A percentile compares a stretch with the other conserved stretches of the same genome.
These are phyloP conservation scores for Diaporthe amygdali DNA, from an alignment of 2,329 filamentous ascomycete species.

Conservation along the genomic window DNA sequence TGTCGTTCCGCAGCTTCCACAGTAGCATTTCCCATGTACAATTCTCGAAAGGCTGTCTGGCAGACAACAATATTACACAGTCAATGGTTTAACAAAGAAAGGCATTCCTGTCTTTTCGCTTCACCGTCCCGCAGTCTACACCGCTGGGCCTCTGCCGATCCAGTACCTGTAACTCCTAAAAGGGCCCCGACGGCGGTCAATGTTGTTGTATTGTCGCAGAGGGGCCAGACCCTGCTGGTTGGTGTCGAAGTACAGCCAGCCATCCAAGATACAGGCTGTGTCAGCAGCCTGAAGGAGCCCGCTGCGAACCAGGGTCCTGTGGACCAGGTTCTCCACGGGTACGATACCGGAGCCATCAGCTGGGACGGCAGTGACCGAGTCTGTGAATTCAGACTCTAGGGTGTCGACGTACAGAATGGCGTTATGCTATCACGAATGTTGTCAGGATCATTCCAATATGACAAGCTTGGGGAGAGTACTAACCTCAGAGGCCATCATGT, in stretches of 20 bases:
- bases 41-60: no score
- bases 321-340: not conserved
- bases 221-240: not conserved
- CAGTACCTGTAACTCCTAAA: not conserved
- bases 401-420: not conserved
- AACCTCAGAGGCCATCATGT: not conserved
- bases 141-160: not conserved
- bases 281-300: not conserved
- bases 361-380: not conserved
- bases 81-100: no score
- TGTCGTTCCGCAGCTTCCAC: no score
- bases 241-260: not conserved
- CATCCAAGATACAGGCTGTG: not conserved
- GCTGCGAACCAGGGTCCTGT: not conserved
- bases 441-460: not conserved
- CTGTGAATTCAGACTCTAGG: not conserved
- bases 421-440: not conserved
- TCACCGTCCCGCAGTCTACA: no score
- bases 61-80: no score
- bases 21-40: no score
- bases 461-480: not conserved
- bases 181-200: not conserved
- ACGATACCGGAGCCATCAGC: not conserved
- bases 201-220: not conserved
- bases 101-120: no score